A percentile compares a stretch with the other conserved stretches of the same genome.
Conservation (phyloP, 176 grass and related monocot species). For the Oryza nivara region DNA sequence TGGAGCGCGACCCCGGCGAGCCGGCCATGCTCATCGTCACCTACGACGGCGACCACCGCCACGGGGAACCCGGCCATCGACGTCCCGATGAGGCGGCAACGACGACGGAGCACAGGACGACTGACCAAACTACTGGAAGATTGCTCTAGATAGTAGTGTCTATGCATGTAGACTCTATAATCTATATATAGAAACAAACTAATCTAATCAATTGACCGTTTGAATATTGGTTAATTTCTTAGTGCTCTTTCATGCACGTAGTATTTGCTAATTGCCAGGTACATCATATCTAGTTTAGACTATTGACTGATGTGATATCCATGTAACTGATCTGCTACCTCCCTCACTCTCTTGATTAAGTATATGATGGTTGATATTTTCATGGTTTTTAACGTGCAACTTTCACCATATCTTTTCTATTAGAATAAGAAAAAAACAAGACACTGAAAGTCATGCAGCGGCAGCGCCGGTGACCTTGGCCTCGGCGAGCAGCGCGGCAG, state of each 20-base stretch:
- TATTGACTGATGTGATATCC: no score
- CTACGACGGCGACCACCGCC: slow-evolving; percentile 68
- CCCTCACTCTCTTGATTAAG: neutral
- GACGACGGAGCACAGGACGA: no score
- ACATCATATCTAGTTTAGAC: no score
- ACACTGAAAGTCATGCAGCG: no score
- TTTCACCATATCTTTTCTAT: no score
- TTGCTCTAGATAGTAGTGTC: no score
- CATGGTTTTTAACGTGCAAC: neutral
- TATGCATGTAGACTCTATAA: neutral
- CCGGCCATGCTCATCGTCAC: slow-evolving; percentile 69
- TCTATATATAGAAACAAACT: neutral
- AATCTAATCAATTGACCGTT: neutral
- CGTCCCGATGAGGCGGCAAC: no score
- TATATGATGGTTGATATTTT: neutral
- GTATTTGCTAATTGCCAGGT: no score
- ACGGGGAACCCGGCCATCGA: neutral
- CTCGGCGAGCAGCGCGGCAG: no score
- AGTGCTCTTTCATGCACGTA: neutral
- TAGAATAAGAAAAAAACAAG: no score
- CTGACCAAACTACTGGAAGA: neutral
- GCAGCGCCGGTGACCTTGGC: no score
- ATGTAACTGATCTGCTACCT: no score
- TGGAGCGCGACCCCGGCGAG: slow-evolving; percentile 61
- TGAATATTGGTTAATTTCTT: neutral